Evolutionary conservation across 2,329 filamentous ascomycete genomes (phyloP).

Genomic region (Talaromyces marneffei): DNA sequence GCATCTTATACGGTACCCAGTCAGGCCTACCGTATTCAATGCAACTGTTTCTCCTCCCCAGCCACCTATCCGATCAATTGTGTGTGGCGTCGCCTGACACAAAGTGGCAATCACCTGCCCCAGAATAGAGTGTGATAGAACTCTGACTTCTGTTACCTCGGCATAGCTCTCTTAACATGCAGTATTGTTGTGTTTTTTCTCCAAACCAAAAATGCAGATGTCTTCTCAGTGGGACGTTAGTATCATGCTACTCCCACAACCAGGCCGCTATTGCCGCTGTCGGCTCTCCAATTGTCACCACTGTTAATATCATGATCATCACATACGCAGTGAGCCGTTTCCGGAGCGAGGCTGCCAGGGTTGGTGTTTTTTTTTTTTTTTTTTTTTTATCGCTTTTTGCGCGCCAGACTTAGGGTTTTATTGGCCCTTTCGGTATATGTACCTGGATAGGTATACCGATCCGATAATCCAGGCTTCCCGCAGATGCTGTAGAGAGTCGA

Average conservation of each 20-base stretch:
- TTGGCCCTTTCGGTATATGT: constrained; percentile 35
- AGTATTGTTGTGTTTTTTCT: constrained; percentile 53
- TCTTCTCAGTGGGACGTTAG: constrained; percentile 48
- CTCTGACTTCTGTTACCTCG: constrained; percentile 55
- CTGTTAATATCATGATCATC: constrained; percentile 52
- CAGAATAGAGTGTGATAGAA: neutral
- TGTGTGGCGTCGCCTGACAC: neutral
- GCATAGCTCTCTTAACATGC: constrained; percentile 46
- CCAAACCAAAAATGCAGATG: constrained; percentile 37
- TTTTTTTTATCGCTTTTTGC: constrained; percentile 56
- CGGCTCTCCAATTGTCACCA: constrained; percentile 58
- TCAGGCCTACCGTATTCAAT: neutral
- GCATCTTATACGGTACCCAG: neutral
- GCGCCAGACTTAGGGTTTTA: constrained; percentile 50
- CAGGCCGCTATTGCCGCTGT: constrained; percentile 49
- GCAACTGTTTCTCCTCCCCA: neutral
- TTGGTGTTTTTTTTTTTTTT: too few relatives aligned
- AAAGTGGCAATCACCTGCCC: neutral
- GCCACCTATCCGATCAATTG: neutral
- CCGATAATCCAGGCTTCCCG: constrained; percentile 15
- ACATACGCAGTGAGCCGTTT: constrained; percentile 58
- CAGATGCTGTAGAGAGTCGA: constrained; percentile 32
- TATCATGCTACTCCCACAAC: constrained; percentile 52
- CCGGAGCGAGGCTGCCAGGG: constrained; percentile 46
- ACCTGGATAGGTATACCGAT: neutral